These are phyloP conservation scores for Cordyceps farinosa DNA, from an alignment of 2,329 filamentous ascomycete genomes.

Conservation along the genomic window DNA sequence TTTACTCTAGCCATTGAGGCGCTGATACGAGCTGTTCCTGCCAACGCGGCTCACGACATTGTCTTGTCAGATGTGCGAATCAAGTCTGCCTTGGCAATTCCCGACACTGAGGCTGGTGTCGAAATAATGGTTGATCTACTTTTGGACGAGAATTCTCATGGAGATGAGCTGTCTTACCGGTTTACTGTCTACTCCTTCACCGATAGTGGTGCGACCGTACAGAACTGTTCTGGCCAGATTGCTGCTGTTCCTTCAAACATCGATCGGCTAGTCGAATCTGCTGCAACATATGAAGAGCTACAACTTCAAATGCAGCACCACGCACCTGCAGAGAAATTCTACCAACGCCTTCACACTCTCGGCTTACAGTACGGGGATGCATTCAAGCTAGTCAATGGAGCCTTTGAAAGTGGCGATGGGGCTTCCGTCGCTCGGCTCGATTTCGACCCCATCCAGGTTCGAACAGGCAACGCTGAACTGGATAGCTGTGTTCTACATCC, in stretches of 20 bases:
- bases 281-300: neutral
- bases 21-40: slow-evolving; percentile 19
- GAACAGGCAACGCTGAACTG: slow-evolving; percentile 18
- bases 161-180: slow-evolving; percentile 24
- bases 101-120: slow-evolving; percentile 24
- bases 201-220: slow-evolving; percentile 25
- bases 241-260: slow-evolving; percentile 10
- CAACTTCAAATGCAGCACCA: neutral
- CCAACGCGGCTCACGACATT: slow-evolving; percentile 19
- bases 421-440: slow-evolving; percentile 22
- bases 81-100: slow-evolving; percentile 25
- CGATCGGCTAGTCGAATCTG: slow-evolving; percentile 10
- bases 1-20: slow-evolving; percentile 32
- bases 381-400: slow-evolving; percentile 24
- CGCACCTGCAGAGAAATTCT: slow-evolving; percentile 18
- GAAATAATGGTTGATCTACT: slow-evolving; percentile 26
- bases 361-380: slow-evolving; percentile 25
- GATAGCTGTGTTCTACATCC: slow-evolving; percentile 17
- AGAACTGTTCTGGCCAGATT: slow-evolving; percentile 22
- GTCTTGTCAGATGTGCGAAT: slow-evolving; percentile 23
- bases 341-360: slow-evolving; percentile 24
- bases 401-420: slow-evolving; percentile 25
- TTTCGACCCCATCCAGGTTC: slow-evolving; percentile 22
- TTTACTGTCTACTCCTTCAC: slow-evolving; percentile 28
- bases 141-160: slow-evolving; percentile 22